A percentile compares a stretch with the other conserved stretches of the same genome.
These are phyloP conservation scores for Smithsoniella earleae DNA, from an alignment of 163 green algal genomes.

Conservation along the genomic window DNA sequence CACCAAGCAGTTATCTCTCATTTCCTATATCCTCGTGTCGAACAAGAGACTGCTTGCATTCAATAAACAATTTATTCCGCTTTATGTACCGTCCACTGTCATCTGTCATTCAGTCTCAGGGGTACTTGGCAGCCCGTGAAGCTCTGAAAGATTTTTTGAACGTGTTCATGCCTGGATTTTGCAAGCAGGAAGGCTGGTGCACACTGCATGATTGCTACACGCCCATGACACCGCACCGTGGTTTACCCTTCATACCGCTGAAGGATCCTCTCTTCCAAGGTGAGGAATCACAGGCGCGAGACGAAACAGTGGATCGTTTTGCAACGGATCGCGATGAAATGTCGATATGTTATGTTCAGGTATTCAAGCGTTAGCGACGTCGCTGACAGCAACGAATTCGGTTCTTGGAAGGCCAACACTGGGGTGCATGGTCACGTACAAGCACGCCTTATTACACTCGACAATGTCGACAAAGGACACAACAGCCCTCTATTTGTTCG, in stretches of 20 bases:
- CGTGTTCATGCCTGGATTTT: slow-evolving; percentile 27
- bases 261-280: slow-evolving; percentile 26
- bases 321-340: too few relatives aligned
- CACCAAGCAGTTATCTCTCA: background rate
- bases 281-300: too few relatives aligned
- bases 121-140: background rate
- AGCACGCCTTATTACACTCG: slow-evolving; percentile 1
- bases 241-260: slow-evolving; percentile 18
- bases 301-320: too few relatives aligned
- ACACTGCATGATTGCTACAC: slow-evolving; percentile 23
- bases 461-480: background rate
- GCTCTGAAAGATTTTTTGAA: slow-evolving; percentile 1
- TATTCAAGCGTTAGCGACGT: background rate
- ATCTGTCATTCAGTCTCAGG: background rate
- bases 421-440: slow-evolving; percentile 20
- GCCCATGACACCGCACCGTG: slow-evolving; percentile 17
- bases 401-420: background rate
- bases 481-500: slow-evolving; percentile 17
- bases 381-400: background rate
- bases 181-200: slow-evolving; percentile 24
- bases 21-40: slow-evolving; percentile 1
- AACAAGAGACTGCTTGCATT: background rate
- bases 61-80: slow-evolving; percentile 21
- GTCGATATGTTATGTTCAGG: too few relatives aligned
- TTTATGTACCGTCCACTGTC: slow-evolving; percentile 9